Conservation (phyloP, 1,284 basidiomycete genomes). For the Puccinia novopanici region DNA sequence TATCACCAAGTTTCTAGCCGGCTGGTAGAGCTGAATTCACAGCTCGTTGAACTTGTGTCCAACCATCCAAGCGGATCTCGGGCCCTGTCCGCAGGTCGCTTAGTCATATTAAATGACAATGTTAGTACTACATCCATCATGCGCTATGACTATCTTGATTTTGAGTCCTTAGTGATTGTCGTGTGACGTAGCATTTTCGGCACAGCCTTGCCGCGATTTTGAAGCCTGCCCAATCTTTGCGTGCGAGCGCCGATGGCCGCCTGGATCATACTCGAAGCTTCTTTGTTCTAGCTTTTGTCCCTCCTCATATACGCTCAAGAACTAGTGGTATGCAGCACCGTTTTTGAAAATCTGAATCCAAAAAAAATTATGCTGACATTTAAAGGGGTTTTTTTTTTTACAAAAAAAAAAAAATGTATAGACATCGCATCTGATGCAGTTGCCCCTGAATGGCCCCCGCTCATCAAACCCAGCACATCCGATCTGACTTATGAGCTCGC, state of each 20-base stretch:
- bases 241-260: constrained; percentile 61
- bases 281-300: constrained; percentile 72
- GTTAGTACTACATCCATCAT: constrained; percentile 63
- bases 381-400: not conserved
- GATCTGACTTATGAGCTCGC: constrained; percentile 72
- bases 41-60: constrained; percentile 69
- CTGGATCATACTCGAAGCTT: constrained; percentile 66
- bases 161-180: constrained; percentile 6
- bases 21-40: constrained; percentile 70
- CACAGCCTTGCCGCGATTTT: constrained; percentile 75
- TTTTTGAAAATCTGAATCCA: constrained; percentile 28
- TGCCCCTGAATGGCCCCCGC: constrained; percentile 68
- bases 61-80: constrained; percentile 70
- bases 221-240: constrained; percentile 66
- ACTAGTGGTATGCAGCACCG: constrained; percentile 63
- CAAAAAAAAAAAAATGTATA: constrained; percentile 56
- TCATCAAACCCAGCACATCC: constrained; percentile 63
- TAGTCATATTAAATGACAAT: constrained; percentile 79
- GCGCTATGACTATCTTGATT: constrained; percentile 10
- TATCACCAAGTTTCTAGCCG: constrained; percentile 77
- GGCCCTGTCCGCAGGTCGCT: constrained; percentile 71
- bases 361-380: constrained; percentile 38
- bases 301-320: constrained; percentile 57
- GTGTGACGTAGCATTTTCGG: constrained; percentile 70
- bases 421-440: constrained; percentile 64